Evolutionary conservation across 2,329 filamentous ascomycete genomes (phyloP).

Genomic region (Thelonectria olida): DNA sequence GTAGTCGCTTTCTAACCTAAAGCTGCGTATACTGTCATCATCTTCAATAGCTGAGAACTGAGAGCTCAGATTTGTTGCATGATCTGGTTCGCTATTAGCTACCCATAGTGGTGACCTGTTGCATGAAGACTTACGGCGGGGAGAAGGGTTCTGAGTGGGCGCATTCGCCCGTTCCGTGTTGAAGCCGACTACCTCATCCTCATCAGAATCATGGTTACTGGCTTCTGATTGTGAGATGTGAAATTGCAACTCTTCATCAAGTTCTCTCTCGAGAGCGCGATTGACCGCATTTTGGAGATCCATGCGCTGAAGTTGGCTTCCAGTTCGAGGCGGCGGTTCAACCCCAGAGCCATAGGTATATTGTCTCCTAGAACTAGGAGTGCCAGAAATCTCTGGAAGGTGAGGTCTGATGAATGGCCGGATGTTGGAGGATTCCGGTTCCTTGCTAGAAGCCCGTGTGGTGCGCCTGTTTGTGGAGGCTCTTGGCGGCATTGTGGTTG

Average conservation of each 20-base stretch:
- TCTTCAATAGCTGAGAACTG: constrained; percentile 29
- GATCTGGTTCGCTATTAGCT: background rate
- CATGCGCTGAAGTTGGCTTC: constrained; percentile 34
- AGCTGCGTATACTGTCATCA: constrained; percentile 46
- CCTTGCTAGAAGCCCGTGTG: constrained; percentile 29
- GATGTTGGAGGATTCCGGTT: constrained; percentile 28
- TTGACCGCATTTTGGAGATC: constrained; percentile 43
- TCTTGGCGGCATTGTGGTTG: constrained; percentile 36
- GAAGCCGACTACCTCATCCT: constrained; percentile 31
- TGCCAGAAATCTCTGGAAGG: constrained; percentile 40
- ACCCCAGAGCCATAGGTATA: constrained; percentile 50
- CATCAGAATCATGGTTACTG: constrained; percentile 20
- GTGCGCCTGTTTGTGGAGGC: constrained; percentile 27
- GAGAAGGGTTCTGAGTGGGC: background rate
- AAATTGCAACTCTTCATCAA: constrained; percentile 29
- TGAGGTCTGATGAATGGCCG: constrained; percentile 30
- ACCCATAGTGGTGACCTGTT: background rate
- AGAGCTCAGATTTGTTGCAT: background rate
- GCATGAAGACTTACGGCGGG: constrained; percentile 20
- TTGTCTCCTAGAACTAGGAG: constrained; percentile 48
- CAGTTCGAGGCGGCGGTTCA: constrained; percentile 43
- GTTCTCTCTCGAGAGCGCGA: constrained; percentile 36
- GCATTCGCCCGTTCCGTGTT: background rate
- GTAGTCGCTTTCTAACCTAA: constrained; percentile 47
- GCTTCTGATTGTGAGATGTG: constrained; percentile 8